These are phyloP conservation scores for Beauveria brongniartii DNA, from an alignment of 2,329 filamentous ascomycete genomes.

Conservation along the genomic window DNA sequence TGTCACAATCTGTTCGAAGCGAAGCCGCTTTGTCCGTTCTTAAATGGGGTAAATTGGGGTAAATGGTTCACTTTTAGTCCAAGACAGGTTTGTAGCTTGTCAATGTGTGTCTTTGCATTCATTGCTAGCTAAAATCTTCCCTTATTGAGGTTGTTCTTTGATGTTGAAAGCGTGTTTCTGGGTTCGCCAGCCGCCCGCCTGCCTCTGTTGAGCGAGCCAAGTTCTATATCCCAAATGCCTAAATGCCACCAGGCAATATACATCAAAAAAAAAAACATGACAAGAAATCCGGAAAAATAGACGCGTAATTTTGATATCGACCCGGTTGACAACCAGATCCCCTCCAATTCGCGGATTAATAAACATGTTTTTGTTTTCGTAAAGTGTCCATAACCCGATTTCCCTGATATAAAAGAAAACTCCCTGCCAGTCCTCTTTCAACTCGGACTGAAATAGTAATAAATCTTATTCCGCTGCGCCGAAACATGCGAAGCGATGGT, in stretches of 20 bases:
- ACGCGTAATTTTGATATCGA: conserved; percentile 1
- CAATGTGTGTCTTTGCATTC: background rate
- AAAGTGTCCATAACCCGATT: background rate
- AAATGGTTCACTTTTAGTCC: too few relatives aligned
- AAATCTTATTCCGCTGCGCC: conserved; percentile 7
- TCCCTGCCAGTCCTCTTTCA: conserved; percentile 11
- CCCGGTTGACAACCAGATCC: too few relatives aligned
- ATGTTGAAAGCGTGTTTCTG: background rate
- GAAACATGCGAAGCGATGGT: conserved; percentile 11
- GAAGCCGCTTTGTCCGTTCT: too few relatives aligned
- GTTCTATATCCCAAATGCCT: conserved; percentile 6
- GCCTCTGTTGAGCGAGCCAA: background rate
- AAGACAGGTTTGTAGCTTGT: background rate
- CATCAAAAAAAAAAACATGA: background rate
- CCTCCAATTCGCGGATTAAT: background rate
- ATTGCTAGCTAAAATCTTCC: conserved; percentile 8
- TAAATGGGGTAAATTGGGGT: too few relatives aligned
- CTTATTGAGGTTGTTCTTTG: background rate
- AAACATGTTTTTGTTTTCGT: conserved; percentile 6
- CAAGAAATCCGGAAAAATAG: background rate
- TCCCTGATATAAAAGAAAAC: background rate
- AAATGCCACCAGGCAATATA: conserved; percentile 6
- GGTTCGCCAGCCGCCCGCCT: background rate
- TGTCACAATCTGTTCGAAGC: background rate
- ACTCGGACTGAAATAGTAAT: conserved; percentile 9